Base-by-base conservation (phyloP, 2,329 filamentous ascomycete genomes). In the Phialophora verrucosa region DNA sequence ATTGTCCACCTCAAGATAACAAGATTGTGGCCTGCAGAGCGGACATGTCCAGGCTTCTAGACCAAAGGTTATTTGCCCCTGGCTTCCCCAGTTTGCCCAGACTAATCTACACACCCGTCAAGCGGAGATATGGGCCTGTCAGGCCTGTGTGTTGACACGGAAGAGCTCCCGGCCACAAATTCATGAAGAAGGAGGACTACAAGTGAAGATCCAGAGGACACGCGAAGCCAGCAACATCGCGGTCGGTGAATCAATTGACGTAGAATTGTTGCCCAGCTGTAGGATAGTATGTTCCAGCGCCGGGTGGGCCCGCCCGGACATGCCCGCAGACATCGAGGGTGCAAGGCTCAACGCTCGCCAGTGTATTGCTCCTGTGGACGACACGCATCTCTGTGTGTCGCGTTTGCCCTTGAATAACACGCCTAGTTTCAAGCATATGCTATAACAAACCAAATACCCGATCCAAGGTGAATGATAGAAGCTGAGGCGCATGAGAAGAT, bases 401-500 rank as follows among this genome's bases (percentile, higher is more conserved):
- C 17, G 17, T 44, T 44, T 44, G 38, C 17, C 17, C 14, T 44
- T n/a, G 6, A 44, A 2, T n/a, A n/a, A 7, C 17, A 7, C 1
- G 38, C 14, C 14, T 20, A 12, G 38, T n/a, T 8, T 44, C 14
- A 44, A n/a, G 14, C 38, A 8, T 20, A 8, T 3, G n/a, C 14
- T n/a, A 44, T n/a, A 44, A 20, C 38, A 44, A n/a, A 17, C n/a
- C 38, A 44, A n/a, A 17, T 44, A 44, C 14, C 17, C 5, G 17
- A n/a, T n/a, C 38, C 17, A n/a, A n/a, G 38, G 38, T n/a, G 17
- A n/a, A n/a, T 35, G 14, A 8, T 51, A 14, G 50, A 64, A 62
- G 62, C 57, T 64, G 44, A 67, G 62, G 27, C 7, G 98, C 96
- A 49, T 89, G n/a, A n/a, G 38, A 35, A 44, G 14, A 23, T 38